Evolutionary conservation across 345 rosid genomes (phyloP).

Genomic region (Abelmoschus esculentus): DNA sequence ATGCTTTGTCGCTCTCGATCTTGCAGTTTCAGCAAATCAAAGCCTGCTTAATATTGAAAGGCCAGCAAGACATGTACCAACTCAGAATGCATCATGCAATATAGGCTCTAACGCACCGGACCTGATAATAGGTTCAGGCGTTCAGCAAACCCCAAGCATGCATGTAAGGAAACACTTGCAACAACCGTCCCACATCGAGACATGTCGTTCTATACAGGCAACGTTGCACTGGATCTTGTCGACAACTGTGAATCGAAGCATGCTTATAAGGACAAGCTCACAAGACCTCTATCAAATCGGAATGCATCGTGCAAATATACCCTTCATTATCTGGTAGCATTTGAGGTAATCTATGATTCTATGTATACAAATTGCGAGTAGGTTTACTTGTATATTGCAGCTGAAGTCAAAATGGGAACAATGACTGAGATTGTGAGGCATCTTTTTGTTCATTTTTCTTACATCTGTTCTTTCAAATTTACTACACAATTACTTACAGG

Average conservation of each 20-base stretch:
- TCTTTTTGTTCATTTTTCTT: background rate
- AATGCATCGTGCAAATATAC: background rate
- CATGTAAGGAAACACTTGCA: background rate
- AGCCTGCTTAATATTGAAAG: background rate
- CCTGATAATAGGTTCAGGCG: background rate
- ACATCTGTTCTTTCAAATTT: background rate
- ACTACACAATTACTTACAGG: background rate
- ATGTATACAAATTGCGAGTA: background rate
- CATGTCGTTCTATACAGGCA: background rate
- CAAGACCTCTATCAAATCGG: background rate
- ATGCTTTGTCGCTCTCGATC: background rate
- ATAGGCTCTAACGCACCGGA: background rate
- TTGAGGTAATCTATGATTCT: background rate
- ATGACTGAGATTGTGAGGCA: background rate
- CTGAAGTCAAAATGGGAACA: background rate
- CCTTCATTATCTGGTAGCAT: background rate
- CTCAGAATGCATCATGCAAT: background rate
- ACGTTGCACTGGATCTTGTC: no score
- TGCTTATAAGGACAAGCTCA: background rate
- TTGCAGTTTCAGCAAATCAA: background rate
- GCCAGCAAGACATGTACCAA: background rate
- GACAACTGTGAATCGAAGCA: background rate
- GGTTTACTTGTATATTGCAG: background rate
- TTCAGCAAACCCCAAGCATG: background rate
- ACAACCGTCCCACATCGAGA: background rate